Percentiles rank a stretch among this genome's conserved stretches.
Evolutionary conservation across 2,329 filamentous ascomycete species (phyloP).

Genomic region (Fusarium cicatricum): DNA sequence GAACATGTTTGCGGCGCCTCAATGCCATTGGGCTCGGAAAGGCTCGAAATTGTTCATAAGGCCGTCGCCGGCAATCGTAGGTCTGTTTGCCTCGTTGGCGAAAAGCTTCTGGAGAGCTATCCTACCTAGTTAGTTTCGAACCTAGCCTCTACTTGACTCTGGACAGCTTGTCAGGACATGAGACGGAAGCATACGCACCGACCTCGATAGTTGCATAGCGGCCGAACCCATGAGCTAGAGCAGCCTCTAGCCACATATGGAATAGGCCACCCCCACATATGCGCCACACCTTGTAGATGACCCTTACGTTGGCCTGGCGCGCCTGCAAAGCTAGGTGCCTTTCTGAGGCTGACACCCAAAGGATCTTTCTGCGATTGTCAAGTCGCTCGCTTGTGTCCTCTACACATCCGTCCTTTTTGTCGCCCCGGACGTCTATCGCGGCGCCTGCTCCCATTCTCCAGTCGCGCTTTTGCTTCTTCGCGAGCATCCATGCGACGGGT

Average conservation of each 20-base stretch:
- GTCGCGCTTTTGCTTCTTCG: neutral
- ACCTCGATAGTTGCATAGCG: conserved; percentile 36
- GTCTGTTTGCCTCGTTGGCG: conserved; percentile 5
- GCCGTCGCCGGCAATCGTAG: conserved; percentile 22
- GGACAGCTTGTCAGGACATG: conserved; percentile 39
- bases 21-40: conserved; percentile 44
- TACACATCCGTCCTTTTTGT: conserved; percentile 5
- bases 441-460: neutral
- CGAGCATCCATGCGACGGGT: conserved; percentile 12
- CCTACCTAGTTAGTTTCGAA: conserved; percentile 11
- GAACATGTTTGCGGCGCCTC: conserved; percentile 59
- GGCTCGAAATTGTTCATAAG: conserved; percentile 21
- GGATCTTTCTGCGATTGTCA: conserved; percentile 27
- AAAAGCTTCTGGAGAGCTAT: conserved; percentile 20
- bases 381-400: conserved; percentile 1
- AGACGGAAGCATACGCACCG: neutral
- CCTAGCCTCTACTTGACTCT: conserved; percentile 13
- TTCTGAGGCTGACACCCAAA: conserved; percentile 14
- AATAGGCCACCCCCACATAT: neutral
- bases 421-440: neutral
- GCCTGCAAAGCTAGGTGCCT: conserved; percentile 1
- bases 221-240: neutral
- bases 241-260: neutral
- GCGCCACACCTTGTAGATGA: conserved; percentile 1
- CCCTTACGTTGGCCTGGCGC: neutral